Base-by-base conservation (phyloP, 192 early-diverging fungal species). In the Entomortierella lignicola region DNA sequence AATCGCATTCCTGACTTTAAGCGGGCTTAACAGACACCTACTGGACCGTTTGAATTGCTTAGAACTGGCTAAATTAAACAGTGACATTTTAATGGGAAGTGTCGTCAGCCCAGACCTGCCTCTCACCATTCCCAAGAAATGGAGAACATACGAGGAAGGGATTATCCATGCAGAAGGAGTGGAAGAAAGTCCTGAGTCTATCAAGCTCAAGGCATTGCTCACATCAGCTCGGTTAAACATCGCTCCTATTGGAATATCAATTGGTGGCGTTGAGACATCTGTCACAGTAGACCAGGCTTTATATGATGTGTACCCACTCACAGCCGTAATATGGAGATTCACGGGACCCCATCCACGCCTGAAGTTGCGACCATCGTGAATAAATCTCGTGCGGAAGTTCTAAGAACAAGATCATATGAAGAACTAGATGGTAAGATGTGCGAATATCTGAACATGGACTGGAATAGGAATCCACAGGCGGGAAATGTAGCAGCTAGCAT, bases 381-480 rank as follows among this genome's bases (percentile, higher is more conserved):
- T 26, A 27, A 20, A 55, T 12, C 53, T 11, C 27, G 20, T 29
- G 27, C 21, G 15, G 27, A 26, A 10, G 27, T 55, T 15, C 53
- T 55, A 4, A 12, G 11, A 25, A 55, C 53, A 55, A 55, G 53
- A 29, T 23, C 53, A 26, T 55, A 34, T 32, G 32, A 39, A 15
- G 56, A 58, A 20, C 18, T 58, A 17, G 32, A 58, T 32, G 32
- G 34, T 13, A 58, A 58, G 18, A 20, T 31, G 30, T 34, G 29
- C 56, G 34, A 32, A 20, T 37, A 39, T 58, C 56, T 58, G 17
- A 58, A 58, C 34, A 27, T 58, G 21, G 56, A 58, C 32, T 58
- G 56, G 56, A n/a, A 20, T 20, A 58, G 34, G 32, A 34, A 58
- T 39, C 32, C 32, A 21, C 56, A 58, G 32, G 56, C 56, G 7